These are phyloP conservation scores for Suhomyces pyralidae DNA, from an alignment of 805 yeast genomes.

Conservation along the genomic window DNA sequence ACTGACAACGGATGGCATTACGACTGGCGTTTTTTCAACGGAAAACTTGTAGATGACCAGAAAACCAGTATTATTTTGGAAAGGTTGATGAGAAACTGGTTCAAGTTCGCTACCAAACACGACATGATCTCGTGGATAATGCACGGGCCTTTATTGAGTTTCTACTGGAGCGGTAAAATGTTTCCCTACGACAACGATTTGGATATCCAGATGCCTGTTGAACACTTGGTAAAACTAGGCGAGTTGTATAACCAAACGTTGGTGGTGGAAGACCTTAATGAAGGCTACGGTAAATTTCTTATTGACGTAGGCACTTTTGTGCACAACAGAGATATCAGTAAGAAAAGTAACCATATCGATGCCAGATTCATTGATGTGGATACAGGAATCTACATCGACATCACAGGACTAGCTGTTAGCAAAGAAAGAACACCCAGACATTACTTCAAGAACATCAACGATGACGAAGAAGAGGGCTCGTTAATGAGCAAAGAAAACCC, in stretches of 20 bases:
- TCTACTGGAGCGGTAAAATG: slow-evolving; percentile 20
- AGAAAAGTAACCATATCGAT: slow-evolving; percentile 34
- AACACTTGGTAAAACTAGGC: slow-evolving; percentile 15
- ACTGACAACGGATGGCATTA: slow-evolving; percentile 49
- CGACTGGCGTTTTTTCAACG: slow-evolving; percentile 60
- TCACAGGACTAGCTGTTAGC: slow-evolving; percentile 22
- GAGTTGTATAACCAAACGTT: slow-evolving; percentile 18
- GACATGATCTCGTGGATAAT: slow-evolving; percentile 38
- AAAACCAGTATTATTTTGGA: slow-evolving; percentile 32
- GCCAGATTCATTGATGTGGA: slow-evolving; percentile 26
- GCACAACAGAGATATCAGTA: slow-evolving; percentile 40
- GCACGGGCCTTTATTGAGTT: slow-evolving; percentile 18
- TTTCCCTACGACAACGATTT: slow-evolving; percentile 23
- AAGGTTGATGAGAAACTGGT: slow-evolving; percentile 49
- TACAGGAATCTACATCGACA: slow-evolving; percentile 23
- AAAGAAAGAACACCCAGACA: background rate
- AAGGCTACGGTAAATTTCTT: slow-evolving; percentile 17
- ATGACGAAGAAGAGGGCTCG: slow-evolving; percentile 2
- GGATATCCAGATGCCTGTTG: slow-evolving; percentile 23
- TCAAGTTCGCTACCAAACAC: slow-evolving; percentile 43
- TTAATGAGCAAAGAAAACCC: slow-evolving; percentile 3
- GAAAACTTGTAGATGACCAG: slow-evolving; percentile 44
- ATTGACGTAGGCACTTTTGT: slow-evolving; percentile 21
- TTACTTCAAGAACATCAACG: slow-evolving; percentile 4
- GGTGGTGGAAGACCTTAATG: slow-evolving; percentile 15